These are phyloP conservation scores for Glutinoglossum americanum DNA, from an alignment of 495 filamentous ascomycete genomes.

Conservation along the genomic window DNA sequence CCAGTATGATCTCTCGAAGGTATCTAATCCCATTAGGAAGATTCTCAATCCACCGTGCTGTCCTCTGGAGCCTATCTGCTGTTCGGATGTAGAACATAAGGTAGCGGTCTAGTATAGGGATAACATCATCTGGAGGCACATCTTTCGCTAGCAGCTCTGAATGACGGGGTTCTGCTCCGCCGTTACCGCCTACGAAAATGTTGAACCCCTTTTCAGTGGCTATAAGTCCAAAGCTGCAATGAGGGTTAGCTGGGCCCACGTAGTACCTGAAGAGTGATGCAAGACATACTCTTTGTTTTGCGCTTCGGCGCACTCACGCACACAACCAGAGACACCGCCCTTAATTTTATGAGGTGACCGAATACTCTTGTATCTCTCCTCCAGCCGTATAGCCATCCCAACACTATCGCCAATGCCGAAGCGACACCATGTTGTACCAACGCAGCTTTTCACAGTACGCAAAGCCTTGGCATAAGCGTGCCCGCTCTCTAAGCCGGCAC, in stretches of 20 bases:
- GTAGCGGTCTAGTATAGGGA: constrained; percentile 79
- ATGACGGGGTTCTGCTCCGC: constrained; percentile 72
- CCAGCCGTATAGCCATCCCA: constrained; percentile 83
- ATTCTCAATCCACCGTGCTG: constrained; percentile 78
- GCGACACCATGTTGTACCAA: constrained; percentile 87
- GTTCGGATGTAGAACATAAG: constrained; percentile 94
- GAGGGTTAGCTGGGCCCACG: constrained; percentile 4
- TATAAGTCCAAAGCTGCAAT: constrained; percentile 62
- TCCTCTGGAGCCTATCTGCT: constrained; percentile 85
- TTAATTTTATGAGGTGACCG: constrained; percentile 87
- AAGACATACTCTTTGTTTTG: constrained; percentile 71
- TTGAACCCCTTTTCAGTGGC: constrained; percentile 93
- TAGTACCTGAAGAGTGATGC: not conserved
- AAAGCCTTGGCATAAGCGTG: constrained; percentile 90
- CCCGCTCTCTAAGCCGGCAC: constrained; percentile 87
- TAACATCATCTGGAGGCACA: constrained; percentile 63
- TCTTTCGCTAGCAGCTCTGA: constrained; percentile 81
- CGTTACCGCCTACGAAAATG: constrained; percentile 84
- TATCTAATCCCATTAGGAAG: constrained; percentile 77
- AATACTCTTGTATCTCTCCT: constrained; percentile 90
- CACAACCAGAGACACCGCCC: constrained; percentile 77
- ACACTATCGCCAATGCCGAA: constrained; percentile 90
- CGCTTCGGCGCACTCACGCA: constrained; percentile 85
- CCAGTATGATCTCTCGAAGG: constrained; percentile 60
- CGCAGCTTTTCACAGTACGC: constrained; percentile 84